Evolutionary conservation across 2,329 filamentous ascomycete species (phyloP), one percentile per base, ranked within the genome.

Genomic region (Fusarium neocosmosporiellum): DNA sequence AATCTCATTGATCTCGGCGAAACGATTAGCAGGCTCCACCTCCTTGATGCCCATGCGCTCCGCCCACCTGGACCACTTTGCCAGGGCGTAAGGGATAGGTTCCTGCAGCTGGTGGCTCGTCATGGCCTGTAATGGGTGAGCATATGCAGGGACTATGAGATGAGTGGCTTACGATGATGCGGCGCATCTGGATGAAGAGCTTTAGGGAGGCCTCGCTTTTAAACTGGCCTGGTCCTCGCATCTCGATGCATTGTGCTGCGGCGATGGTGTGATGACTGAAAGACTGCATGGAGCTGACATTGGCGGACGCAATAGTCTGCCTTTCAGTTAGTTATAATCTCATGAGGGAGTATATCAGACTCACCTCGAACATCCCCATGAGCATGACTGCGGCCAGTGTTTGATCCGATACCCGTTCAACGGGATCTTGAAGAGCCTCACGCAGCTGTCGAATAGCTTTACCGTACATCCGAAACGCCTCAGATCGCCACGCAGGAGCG

Each of bases 91-190:
- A 1, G 74, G 74, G 3, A 75, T 65, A 4, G 74, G 71, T 46
- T 74, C 72, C 31, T 76, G 73, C 10, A 76, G 62, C 18, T 76
- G 74, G 22, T 76, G 74, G 4, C 73, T 76, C 43, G 71, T 74
- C 8, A 68, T 74, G 46, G 73, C 53, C 73, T 73, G 33, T 2
- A 41, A 10, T 0, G 14, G 11, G 18, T 72, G 2, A 72, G 59
- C 2, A 29, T 5, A 34, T 24, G 46, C n/a, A 48, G 2, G 0
- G 27, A 24, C 3, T 4, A 20, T 16, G 7, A 11, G 39, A 20
- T 37, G 31, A 24, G 34, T 33, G 16, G 3, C 50, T 60, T 66
- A 71, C 73, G 39, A 76, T 73, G n/a, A 70, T 65, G 7, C 71
- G 66, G 1, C 74, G 69, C 59, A 75, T 54, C 16, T 76, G 69